phyloP scores from a whole-genome alignment of 1,284 basidiomycete genomes.

The Sphagnurus paluster region DNA sequence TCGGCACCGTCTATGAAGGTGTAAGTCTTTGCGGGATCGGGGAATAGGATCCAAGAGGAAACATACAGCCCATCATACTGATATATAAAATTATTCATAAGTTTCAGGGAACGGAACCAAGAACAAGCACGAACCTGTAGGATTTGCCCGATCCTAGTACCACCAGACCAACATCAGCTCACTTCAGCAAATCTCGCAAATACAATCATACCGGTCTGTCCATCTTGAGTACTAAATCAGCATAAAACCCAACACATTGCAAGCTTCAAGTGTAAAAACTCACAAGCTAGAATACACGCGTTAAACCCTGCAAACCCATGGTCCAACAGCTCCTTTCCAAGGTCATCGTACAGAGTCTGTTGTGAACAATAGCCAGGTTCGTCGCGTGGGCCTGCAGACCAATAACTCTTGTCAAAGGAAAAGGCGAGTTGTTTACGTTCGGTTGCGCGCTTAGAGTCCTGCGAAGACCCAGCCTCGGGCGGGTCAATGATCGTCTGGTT shows the following conservation, averaged over 20 bases:
- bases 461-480: slow-evolving; percentile 72
- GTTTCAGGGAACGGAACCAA: slow-evolving; percentile 13
- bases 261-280: slow-evolving; percentile 39
- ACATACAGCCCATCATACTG: slow-evolving; percentile 98
- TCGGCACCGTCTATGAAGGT: slow-evolving; percentile 78
- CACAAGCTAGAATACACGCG: slow-evolving; percentile 96
- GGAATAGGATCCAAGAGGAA: slow-evolving; percentile 15
- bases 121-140: slow-evolving; percentile 63
- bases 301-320: slow-evolving; percentile 98
- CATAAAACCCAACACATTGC: no score
- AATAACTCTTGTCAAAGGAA: slow-evolving; percentile 95
- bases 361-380: slow-evolving; percentile 91
- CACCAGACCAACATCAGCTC: slow-evolving; percentile 11
- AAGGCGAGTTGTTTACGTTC: slow-evolving; percentile 90
- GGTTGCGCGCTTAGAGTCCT: slow-evolving; percentile 75
- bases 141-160: slow-evolving; percentile 89
- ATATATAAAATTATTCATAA: neutral
- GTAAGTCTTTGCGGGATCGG: slow-evolving; percentile 10
- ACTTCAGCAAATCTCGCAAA: slow-evolving; percentile 8
- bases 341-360: slow-evolving; percentile 91
- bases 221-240: slow-evolving; percentile 49
- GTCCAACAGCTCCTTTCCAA: slow-evolving; percentile 92
- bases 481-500: slow-evolving; percentile 90
- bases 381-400: slow-evolving; percentile 88
- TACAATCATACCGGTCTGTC: slow-evolving; percentile 73